Evolutionary conservation across 257 asterid genomes (phyloP), one percentile per base, ranked within the genome.

Genomic region (Fraxinus excelsior): DNA sequence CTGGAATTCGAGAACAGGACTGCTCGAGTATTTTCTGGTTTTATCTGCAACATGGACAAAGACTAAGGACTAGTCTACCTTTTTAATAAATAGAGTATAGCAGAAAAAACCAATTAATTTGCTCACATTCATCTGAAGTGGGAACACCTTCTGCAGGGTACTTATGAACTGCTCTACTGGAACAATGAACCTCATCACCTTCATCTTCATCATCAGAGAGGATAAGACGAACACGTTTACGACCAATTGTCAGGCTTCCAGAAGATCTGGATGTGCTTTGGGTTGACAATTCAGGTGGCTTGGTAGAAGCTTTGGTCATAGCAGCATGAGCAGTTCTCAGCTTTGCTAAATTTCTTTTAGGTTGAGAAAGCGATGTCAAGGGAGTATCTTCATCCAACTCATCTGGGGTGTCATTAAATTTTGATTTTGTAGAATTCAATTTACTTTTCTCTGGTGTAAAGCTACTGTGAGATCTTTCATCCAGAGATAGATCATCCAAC

Each of bases 191-290:
- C 67, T 89, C 91, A 37, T 80, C 84, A 62, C 72, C 73, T 80
- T 88, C 96, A 78, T 72, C 80, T 80, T 94, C 98, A 83, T 86
- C 98, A 79, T 96, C 98, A 78, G 97, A 91, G 64, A 96, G 89
- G 79, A 96, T 80, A 80, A 88, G 77, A n/a, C 92, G 95, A n/a
- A 73, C 81, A 81, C 97, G 98, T 78, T 96, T 96, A 77, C 90
- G 88, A 37, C 85, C 85, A 72, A 84, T 85, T 60, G 88, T 81
- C 74, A 81, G 85, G 82, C 90, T 82, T 79, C 82, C 88, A 74
- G 86, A 62, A 79, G 97, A 86, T 75, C 82, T 83, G 37, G 91
- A 88, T 29, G 81, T 66, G 83, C 86, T 87, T 76, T 80, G 80
- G 14, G 80, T 80, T 28, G 88, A 84, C 75, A 88, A 86, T 64